These are phyloP conservation scores for Berberis thunbergii DNA, from an alignment of 164 flowering plant genomes.

Conservation along the genomic window DNA sequence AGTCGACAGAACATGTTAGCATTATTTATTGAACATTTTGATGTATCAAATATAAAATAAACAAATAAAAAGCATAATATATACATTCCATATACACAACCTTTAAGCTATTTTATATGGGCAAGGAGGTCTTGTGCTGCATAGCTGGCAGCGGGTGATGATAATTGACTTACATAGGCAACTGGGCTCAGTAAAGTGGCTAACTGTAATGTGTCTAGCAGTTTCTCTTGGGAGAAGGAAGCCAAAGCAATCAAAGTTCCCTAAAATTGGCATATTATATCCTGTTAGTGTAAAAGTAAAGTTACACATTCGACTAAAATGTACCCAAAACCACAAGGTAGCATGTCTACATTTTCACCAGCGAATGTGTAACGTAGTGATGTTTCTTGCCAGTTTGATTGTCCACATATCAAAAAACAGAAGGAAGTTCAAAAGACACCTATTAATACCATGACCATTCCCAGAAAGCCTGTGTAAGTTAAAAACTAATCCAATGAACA, in stretches of 20 bases:
- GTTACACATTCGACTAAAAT: neutral
- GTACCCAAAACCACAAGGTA: neutral
- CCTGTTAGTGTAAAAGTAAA: neutral
- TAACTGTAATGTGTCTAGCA: constrained; percentile 41
- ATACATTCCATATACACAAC: too few relatives aligned
- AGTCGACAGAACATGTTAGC: too few relatives aligned
- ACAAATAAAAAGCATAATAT: too few relatives aligned
- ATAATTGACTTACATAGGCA: constrained; percentile 51
- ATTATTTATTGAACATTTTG: too few relatives aligned
- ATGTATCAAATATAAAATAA: too few relatives aligned
- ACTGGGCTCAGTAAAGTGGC: constrained; percentile 74
- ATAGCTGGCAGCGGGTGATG: constrained; percentile 33
- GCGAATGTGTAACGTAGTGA: constrained; percentile 78
- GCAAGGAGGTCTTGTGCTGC: constrained; percentile 45
- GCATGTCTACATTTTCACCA: constrained; percentile 25
- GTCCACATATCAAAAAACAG: constrained; percentile 41
- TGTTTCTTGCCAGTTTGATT: constrained; percentile 50
- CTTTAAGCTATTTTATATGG: too few relatives aligned
- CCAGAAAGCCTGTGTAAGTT: constrained; percentile 54
- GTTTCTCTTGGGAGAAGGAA: constrained; percentile 41
- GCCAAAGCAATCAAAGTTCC: constrained; percentile 75
- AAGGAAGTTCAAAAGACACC: constrained; percentile 60
- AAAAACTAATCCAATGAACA: neutral
- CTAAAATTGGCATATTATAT: constrained; percentile 19
- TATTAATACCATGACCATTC: constrained; percentile 91